Conservation (phyloP, 75 land plant species). For the Cryptomeria japonica region DNA sequence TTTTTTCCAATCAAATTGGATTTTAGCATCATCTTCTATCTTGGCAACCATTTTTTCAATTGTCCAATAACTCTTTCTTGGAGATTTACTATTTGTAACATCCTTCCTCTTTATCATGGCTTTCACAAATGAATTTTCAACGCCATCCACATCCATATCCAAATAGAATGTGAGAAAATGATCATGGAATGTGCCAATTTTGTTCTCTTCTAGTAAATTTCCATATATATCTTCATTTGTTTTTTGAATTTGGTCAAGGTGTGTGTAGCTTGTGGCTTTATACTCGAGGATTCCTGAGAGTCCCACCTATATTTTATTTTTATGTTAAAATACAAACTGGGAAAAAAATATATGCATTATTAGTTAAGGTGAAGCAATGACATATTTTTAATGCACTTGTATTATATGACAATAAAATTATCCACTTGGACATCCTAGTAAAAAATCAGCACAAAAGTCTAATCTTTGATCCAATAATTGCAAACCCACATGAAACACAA, state of each 20-base stretch:
- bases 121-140: constrained; percentile 54
- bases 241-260: constrained; percentile 20
- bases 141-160: constrained; percentile 70
- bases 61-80: constrained; percentile 58
- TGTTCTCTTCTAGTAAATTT: constrained; percentile 47
- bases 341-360: background rate
- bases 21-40: constrained; percentile 45
- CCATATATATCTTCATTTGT: constrained; percentile 21
- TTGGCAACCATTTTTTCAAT: constrained; percentile 29
- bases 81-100: constrained; percentile 7
- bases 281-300: constrained; percentile 47
- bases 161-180: constrained; percentile 51
- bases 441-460: background rate
- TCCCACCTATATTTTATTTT: constrained; percentile 58
- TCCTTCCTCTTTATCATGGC: constrained; percentile 24
- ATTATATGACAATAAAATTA: background rate
- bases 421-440: background rate
- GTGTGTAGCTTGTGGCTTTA: constrained; percentile 29
- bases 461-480: too few relatives aligned
- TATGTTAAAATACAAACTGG: background rate
- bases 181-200: constrained; percentile 56
- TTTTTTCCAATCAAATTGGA: constrained; percentile 12
- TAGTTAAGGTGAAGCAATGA: background rate
- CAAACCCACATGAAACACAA: background rate
- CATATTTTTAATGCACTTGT: background rate